A percentile compares a stretch with the other conserved stretches of the same genome.
Conservation (phyloP, 768 basidiomycete species). For the Lentinula edodes region DNA sequence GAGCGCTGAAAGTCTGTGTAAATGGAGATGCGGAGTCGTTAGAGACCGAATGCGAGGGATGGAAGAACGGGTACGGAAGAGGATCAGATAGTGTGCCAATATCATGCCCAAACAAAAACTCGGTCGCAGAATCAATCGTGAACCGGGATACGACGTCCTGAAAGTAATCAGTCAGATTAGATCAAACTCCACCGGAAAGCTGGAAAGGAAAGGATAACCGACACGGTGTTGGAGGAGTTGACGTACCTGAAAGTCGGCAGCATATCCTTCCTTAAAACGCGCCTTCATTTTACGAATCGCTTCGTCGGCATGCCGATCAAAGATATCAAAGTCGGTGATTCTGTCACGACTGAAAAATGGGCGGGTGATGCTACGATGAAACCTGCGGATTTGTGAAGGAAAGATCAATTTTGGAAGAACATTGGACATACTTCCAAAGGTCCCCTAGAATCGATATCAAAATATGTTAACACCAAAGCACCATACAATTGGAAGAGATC, state of each 20-base stretch:
- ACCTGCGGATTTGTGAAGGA: conserved; percentile 18
- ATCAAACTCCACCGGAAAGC: background rate
- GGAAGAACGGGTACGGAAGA: conserved; percentile 37
- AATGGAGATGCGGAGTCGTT: conserved; percentile 17
- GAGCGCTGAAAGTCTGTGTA: conserved; percentile 13
- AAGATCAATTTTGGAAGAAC: too few species aligned
- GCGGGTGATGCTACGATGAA: conserved; percentile 41
- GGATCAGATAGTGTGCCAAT: conserved; percentile 41
- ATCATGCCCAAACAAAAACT: conserved; percentile 50
- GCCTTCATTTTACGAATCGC: conserved; percentile 38
- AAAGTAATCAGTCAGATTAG: background rate
- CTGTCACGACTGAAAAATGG: conserved; percentile 37
- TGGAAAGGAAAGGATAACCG: too few species aligned
- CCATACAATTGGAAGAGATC: background rate
- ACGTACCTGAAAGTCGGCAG: conserved; percentile 56
- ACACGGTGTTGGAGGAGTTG: too few species aligned
- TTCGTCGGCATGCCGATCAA: conserved; percentile 43
- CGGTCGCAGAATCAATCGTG: conserved; percentile 54
- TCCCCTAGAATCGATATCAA: background rate
- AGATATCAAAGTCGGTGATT: conserved; percentile 32
- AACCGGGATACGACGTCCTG: conserved; percentile 52
- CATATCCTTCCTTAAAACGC: conserved; percentile 38
- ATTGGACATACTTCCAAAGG: background rate
- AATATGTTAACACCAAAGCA: background rate
- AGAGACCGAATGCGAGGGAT: conserved; percentile 16